Evolutionary conservation across 208 protist genomes (phyloP), one percentile per base, ranked within the genome.

Genomic region (Trypanosoma melophagium): DNA sequence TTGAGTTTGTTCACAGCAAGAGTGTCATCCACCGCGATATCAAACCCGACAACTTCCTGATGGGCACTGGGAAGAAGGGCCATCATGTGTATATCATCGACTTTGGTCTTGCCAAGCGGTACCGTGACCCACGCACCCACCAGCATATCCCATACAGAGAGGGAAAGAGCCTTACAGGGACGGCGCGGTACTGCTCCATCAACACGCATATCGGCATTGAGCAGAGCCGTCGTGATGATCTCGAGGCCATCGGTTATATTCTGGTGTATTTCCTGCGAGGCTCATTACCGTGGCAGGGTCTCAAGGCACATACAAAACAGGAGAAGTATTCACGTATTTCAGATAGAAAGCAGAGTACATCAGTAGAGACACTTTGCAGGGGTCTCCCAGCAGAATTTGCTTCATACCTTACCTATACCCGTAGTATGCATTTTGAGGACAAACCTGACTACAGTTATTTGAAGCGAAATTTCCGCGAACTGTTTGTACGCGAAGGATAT

Each of bases 261-360:
- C 81, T 99, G n/a, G 94, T 99, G 76, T 99, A 99, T 83, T 99
- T 99, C 69, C 74, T 98, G 31, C 89, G 97, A 31, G 99, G 99
- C 17, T 92, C 82, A 38, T 83, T 99, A 50, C 98, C 99, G 44
- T 99, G 98, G 99, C 98, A 99, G 83, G 98, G 97, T 0, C 76
- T 99, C 7, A 95, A 94, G 68, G 94, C 97, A 1, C 80, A 88
- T 52, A 99, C 94, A 9, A 99, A 99, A 80, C 90, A 99, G 79
- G 96, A 99, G 63, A 99, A 99, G 73, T 99, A 99, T 77, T 96
- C 99, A 52, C 97, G 95, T 60, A 99, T 99, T 71, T 87, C 81
- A 28, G 97, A 99, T 69, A 95, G 94, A 58, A 99, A 99, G 87
- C 93, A 9, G 92, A 93, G 77, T 19, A 99, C 96, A 7, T 86